Percentiles rank a stretch among this genome's conserved stretches.
Evolutionary conservation across 805 yeast genomes (phyloP).

Genomic region (Jamesozyma gamospora): DNA sequence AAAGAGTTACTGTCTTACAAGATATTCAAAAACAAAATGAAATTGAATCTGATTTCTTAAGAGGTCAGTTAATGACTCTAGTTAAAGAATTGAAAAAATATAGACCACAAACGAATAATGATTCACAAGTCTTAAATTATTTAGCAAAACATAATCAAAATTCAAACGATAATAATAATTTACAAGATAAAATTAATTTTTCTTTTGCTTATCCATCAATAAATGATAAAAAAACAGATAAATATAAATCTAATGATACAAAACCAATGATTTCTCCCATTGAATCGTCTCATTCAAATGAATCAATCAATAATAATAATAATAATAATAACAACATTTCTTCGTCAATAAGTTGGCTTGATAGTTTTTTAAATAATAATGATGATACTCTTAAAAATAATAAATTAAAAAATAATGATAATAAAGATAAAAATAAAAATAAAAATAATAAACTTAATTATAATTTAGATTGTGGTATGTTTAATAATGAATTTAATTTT

Average conservation of each 20-base stretch:
- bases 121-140: slow-evolving; percentile 21
- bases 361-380: slow-evolving; percentile 15
- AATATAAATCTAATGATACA: background rate
- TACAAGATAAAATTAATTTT: slow-evolving; percentile 25
- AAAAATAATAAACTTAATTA: background rate
- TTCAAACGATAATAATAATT: slow-evolving; percentile 2
- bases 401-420: background rate
- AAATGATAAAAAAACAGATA: slow-evolving; percentile 1
- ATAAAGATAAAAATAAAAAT: too few relatives aligned
- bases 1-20: slow-evolving; percentile 65
- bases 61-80: slow-evolving; percentile 66
- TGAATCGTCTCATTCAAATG: slow-evolving; percentile 1
- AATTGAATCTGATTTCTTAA: slow-evolving; percentile 64
- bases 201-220: slow-evolving; percentile 50
- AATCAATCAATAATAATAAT: background rate
- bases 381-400: slow-evolving; percentile 2
- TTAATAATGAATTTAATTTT: slow-evolving; percentile 28
- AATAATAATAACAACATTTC: background rate
- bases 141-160: slow-evolving; percentile 14
- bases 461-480: slow-evolving; percentile 7
- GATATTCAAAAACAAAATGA: slow-evolving; percentile 55
- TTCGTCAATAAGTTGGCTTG: slow-evolving; percentile 8
- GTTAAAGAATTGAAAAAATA: slow-evolving; percentile 60
- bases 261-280: slow-evolving; percentile 4
- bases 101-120: slow-evolving; percentile 32